A percentile compares a stretch with the other conserved stretches of the same genome.
Evolutionary conservation across 2,329 filamentous ascomycete genomes (phyloP).

Genomic region (Cryoendolithus antarcticus): DNA sequence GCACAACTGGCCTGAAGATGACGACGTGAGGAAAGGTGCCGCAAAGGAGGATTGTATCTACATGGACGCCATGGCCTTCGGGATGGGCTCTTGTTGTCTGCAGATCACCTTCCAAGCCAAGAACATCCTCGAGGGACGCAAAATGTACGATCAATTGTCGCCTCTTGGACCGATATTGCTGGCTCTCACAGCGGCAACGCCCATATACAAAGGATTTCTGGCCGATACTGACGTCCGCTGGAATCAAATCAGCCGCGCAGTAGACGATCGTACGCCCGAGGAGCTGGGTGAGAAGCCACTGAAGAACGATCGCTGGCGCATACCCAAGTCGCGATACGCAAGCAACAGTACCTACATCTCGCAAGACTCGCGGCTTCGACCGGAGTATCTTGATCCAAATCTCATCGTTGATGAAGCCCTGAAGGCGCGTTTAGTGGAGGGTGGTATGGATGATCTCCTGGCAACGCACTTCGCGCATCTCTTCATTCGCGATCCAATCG

Average conservation of each 20-base stretch:
- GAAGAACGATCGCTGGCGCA: slow-evolving; percentile 73
- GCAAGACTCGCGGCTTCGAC: slow-evolving; percentile 67
- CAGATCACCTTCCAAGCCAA: slow-evolving; percentile 99
- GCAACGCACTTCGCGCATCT: slow-evolving; percentile 96
- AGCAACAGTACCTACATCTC: slow-evolving; percentile 98
- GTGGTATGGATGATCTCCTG: slow-evolving; percentile 88
- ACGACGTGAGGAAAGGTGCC: slow-evolving; percentile 82
- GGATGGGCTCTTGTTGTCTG: slow-evolving; percentile 96
- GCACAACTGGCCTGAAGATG: slow-evolving; percentile 88
- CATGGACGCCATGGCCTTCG: slow-evolving; percentile 99
- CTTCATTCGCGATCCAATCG: slow-evolving; percentile 93
- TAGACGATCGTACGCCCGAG: slow-evolving; percentile 85
- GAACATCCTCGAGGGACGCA: slow-evolving; percentile 86
- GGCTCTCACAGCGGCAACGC: slow-evolving; percentile 85
- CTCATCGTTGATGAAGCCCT: slow-evolving; percentile 75
- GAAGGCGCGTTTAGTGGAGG: slow-evolving; percentile 70
- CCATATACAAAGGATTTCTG: slow-evolving; percentile 93
- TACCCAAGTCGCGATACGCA: slow-evolving; percentile 96
- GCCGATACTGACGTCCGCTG: slow-evolving; percentile 93
- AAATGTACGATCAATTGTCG: slow-evolving; percentile 90
- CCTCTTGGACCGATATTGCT: slow-evolving; percentile 86
- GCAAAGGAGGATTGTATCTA: slow-evolving; percentile 88
- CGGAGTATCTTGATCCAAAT: slow-evolving; percentile 82
- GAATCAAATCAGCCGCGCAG: slow-evolving; percentile 89
- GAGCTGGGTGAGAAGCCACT: slow-evolving; percentile 88